phyloP scores from a whole-genome alignment of 345 rosid species.

The Eutrema heterophyllum region DNA sequence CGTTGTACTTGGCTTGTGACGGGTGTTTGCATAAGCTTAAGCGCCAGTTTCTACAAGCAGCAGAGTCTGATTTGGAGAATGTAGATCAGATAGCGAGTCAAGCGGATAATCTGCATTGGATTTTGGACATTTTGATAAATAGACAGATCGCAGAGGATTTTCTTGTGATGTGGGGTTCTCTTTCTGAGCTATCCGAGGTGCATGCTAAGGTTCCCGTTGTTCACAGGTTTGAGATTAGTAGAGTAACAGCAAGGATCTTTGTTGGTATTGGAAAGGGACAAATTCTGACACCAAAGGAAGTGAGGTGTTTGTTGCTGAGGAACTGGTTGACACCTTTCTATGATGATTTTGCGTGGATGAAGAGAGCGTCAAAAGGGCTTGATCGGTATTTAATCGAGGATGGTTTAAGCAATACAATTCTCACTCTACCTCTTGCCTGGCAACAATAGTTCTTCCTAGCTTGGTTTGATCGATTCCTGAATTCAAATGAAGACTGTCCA shows the following conservation, averaged over 20 bases:
- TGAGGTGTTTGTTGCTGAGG: conserved; percentile 61
- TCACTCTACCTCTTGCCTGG: conserved; percentile 84
- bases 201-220: conserved; percentile 78
- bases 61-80: conserved; percentile 53
- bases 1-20: conserved; percentile 77
- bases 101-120: conserved; percentile 93
- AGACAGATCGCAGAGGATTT: conserved; percentile 94
- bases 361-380: conserved; percentile 84
- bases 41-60: conserved; percentile 60
- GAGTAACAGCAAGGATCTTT: conserved; percentile 84
- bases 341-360: conserved; percentile 97
- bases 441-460: conserved; percentile 88
- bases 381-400: conserved; percentile 89
- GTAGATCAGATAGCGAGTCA: conserved; percentile 84
- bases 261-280: conserved; percentile 97
- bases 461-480: conserved; percentile 89
- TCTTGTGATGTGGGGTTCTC: conserved; percentile 81
- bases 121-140: conserved; percentile 87
- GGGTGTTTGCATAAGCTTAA: conserved; percentile 72
- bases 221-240: conserved; percentile 73
- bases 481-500: conserved; percentile 91
- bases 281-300: conserved; percentile 78
- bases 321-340: conserved; percentile 97
- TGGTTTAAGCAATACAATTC: conserved; percentile 90
- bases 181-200: conserved; percentile 60